phyloP scores from a whole-genome alignment of 768 basidiomycete genomes.

The Mycena rosella region DNA sequence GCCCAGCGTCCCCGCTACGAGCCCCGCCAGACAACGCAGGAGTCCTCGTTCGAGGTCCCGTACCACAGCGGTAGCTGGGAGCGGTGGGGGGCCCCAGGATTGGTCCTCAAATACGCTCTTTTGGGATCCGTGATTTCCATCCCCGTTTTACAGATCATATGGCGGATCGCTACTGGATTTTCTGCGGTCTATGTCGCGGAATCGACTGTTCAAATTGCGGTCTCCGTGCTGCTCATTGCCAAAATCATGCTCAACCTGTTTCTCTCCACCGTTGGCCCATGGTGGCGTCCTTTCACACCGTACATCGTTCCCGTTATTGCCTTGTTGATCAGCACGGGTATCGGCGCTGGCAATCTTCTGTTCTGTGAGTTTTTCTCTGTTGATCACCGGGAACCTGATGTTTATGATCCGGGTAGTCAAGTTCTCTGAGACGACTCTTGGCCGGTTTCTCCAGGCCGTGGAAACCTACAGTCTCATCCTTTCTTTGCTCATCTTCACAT shows the following conservation, averaged over 20 bases:
- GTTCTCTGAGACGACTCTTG: conserved; percentile 77
- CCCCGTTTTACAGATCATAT: conserved; percentile 71
- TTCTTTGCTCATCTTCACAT: conserved; percentile 65
- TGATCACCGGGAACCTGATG: conserved; percentile 4
- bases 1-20: conserved; percentile 67
- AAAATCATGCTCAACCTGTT: conserved; percentile 73
- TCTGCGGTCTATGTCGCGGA: conserved; percentile 70
- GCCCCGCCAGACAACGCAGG: conserved; percentile 32
- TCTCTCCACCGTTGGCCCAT: conserved; percentile 54
- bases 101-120: conserved; percentile 64
- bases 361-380: conserved; percentile 63
- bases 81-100: conserved; percentile 71
- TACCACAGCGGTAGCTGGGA: conserved; percentile 74
- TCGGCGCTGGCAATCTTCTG: conserved; percentile 69
- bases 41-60: conserved; percentile 36
- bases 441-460: conserved; percentile 74
- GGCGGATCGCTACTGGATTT: conserved; percentile 62
- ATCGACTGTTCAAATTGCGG: conserved; percentile 67
- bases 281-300: conserved; percentile 58
- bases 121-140: conserved; percentile 60
- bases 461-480: conserved; percentile 74
- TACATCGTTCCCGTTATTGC: conserved; percentile 66
- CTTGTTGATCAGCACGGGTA: conserved; percentile 62
- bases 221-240: conserved; percentile 70
- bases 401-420: conserved; percentile 55